Percentiles rank a stretch among this genome's conserved stretches.
Evolutionary conservation across 2,329 filamentous ascomycete species (phyloP).

Genomic region (Trichophyton equinum): DNA sequence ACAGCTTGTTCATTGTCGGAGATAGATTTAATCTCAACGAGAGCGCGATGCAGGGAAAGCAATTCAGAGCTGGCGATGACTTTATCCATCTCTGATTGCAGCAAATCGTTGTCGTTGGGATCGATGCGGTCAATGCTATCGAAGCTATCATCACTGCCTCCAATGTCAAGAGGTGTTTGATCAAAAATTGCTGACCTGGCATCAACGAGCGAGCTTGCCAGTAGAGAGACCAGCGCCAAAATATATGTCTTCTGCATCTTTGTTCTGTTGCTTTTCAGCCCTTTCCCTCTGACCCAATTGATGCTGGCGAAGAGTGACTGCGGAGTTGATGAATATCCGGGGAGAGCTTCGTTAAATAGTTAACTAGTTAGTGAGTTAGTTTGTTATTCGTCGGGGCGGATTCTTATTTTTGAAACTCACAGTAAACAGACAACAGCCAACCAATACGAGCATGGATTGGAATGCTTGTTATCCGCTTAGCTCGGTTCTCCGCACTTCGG

Average conservation of each 20-base stretch:
- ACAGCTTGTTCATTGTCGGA: constrained; percentile 56
- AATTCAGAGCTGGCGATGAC: constrained; percentile 40
- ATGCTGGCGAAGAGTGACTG: background rate
- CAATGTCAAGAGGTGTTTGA: background rate
- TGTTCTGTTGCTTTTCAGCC: background rate
- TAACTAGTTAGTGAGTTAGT: background rate
- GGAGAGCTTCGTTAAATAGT: background rate
- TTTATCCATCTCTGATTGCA: constrained; percentile 18
- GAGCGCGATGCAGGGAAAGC: constrained; percentile 58
- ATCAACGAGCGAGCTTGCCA: background rate
- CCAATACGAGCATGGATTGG: background rate
- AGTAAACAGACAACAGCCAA: background rate
- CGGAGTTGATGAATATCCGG: background rate
- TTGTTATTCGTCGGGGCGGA: background rate
- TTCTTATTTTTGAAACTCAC: background rate
- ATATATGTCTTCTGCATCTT: background rate
- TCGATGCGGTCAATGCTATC: background rate
- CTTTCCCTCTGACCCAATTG: background rate
- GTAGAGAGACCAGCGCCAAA: background rate
- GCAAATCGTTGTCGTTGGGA: background rate
- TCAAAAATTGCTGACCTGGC: background rate
- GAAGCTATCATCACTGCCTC: background rate
- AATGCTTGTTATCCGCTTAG: background rate
- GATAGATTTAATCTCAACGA: constrained; percentile 64
- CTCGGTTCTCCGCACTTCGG: background rate